A percentile compares a stretch with the other conserved stretches of the same genome.
Evolutionary conservation across 192 early-diverging fungal species (phyloP).

Genomic region (Podila clonocystis): DNA sequence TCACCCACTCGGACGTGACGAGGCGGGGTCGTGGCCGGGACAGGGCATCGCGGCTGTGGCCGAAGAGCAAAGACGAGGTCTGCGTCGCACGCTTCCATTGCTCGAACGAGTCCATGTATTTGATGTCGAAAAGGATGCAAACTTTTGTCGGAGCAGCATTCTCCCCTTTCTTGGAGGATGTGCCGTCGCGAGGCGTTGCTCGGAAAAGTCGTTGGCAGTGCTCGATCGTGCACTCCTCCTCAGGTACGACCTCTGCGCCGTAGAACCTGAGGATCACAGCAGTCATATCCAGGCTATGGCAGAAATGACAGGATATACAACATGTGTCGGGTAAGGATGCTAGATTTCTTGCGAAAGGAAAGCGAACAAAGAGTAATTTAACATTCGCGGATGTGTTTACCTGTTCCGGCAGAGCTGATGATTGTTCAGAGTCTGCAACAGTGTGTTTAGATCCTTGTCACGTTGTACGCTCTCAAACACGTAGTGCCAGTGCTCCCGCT

Average conservation of each 20-base stretch:
- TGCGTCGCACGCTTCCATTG: conserved; percentile 32
- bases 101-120: conserved; percentile 33
- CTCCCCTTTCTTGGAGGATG: neutral
- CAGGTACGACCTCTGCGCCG: conserved; percentile 24
- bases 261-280: conserved; percentile 17
- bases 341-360: neutral
- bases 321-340: too few relatives aligned
- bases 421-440: conserved; percentile 7
- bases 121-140: conserved; percentile 27
- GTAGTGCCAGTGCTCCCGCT: conserved; percentile 13
- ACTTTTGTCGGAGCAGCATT: conserved; percentile 18
- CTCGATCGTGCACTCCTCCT: conserved; percentile 35
- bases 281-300: conserved; percentile 22
- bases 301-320: neutral
- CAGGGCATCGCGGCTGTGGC: conserved; percentile 11
- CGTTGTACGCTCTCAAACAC: neutral
- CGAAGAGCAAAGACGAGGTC: conserved; percentile 11
- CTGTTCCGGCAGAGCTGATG: conserved; percentile 31
- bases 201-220: conserved; percentile 26
- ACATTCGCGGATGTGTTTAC: neutral
- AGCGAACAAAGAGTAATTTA: neutral
- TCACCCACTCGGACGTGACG: conserved; percentile 40
- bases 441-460: conserved; percentile 1
- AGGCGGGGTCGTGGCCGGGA: conserved; percentile 25
- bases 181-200: neutral